Evolutionary conservation across 805 yeast species (phyloP), one percentile per base, ranked within the genome.

Genomic region (Clavispora vitiphila): DNA sequence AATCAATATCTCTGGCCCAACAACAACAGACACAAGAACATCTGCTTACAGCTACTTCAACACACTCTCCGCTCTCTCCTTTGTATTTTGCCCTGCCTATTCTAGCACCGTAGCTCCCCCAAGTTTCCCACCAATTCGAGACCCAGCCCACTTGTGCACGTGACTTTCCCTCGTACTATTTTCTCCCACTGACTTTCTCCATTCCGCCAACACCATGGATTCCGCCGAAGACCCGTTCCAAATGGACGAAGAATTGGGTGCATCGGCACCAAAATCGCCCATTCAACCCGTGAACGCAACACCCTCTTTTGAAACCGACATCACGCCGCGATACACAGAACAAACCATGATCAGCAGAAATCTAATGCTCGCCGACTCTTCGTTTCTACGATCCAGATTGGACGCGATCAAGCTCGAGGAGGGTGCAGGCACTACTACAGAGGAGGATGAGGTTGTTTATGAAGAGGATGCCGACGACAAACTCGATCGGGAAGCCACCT

Each of bases 381-480:
- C 34, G 20, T 35, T 35, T n/a, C 50, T 69, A 60, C 71, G 71
- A 60, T 55, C 68, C 12, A 54, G 58, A 38, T 39, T 67, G 14
- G 55, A 52, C 6, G 53, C 53, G 15, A 44, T 64, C 35, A 58
- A 61, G 36, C 35, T 61, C 16, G 61, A 58, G 19, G 62, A 57
- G 4, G 55, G 38, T 1, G 46, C 53, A 2, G 56, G 55, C 20
- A 57, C 63, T n/a, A 59, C 63, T 18, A 57, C 57, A 21, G 67
- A 63, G 19, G 63, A 59, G 23, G 54, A 48, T 40, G 55, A 42
- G 45, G 43, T 25, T 55, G 50, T 50, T 5, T 69, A 55, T 41
- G 72, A 67, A 11, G 74, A 69, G 42, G 74, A 69, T 48, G 25
- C 59, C 19, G 74, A 69, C 49, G 74, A 69, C 40, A 65, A 65